phyloP scores from a whole-genome alignment of 768 basidiomycete species.

The Termitomyces sp. region DNA sequence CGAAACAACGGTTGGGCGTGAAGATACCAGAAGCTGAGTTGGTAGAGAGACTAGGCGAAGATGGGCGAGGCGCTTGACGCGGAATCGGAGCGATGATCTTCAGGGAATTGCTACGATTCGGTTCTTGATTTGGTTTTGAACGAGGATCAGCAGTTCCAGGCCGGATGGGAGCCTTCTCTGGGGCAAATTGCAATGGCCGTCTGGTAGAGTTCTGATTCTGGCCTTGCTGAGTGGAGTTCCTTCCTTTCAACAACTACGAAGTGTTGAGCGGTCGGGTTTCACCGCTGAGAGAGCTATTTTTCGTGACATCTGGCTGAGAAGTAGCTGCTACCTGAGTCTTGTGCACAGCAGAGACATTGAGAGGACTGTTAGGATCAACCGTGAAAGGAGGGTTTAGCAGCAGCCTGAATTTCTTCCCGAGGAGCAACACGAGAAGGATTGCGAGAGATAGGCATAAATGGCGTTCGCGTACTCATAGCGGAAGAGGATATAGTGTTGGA shows the following conservation, averaged over 20 bases:
- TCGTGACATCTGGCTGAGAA: not conserved
- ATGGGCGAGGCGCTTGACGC: conserved; percentile 11
- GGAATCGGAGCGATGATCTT: conserved; percentile 20
- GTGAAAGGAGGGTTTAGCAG: not conserved
- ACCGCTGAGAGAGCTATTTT: not conserved
- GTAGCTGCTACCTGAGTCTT: not conserved
- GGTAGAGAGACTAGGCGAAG: conserved; percentile 14
- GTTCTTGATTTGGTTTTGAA: not conserved
- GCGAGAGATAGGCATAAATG: conserved; percentile 11
- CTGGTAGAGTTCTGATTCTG: conserved; percentile 1
- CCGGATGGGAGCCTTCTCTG: conserved; percentile 5
- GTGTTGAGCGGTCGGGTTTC: conserved; percentile 12
- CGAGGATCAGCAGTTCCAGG: conserved; percentile 26
- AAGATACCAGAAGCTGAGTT: conserved; percentile 13
- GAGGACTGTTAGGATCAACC: not conserved
- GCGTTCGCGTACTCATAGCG: conserved; percentile 15
- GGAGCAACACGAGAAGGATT: not conserved
- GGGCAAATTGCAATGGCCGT: conserved; percentile 2
- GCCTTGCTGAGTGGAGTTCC: not conserved
- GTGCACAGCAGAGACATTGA: not conserved
- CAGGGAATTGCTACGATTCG: conserved; percentile 3
- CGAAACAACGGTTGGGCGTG: conserved; percentile 4
- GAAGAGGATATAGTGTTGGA: not conserved
- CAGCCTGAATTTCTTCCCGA: not conserved
- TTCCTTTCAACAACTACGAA: conserved; percentile 8